A percentile compares a stretch with the other conserved stretches of the same genome.
phyloP scores from a whole-genome alignment of 192 early-diverging fungal genomes.

The Mortierella alpina region DNA sequence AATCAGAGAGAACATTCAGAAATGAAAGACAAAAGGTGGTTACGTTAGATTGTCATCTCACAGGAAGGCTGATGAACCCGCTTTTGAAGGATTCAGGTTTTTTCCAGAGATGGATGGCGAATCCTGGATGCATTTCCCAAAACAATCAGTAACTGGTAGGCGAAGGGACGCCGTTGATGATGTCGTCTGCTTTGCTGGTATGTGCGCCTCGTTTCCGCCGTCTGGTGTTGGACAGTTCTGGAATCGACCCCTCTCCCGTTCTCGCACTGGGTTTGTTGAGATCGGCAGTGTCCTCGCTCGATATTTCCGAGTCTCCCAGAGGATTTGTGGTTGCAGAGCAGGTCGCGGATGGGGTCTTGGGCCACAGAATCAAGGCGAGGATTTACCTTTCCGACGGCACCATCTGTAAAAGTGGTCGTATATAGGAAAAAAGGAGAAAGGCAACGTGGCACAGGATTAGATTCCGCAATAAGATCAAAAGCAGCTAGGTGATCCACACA shows the following conservation, averaged over 20 bases:
- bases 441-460: slow-evolving; percentile 2
- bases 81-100: neutral
- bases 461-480: neutral
- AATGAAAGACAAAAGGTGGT: neutral
- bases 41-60: neutral
- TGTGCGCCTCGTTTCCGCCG: too few species aligned
- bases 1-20: slow-evolving; percentile 8
- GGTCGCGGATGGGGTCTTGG: neutral
- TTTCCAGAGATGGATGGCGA: neutral
- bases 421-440: slow-evolving; percentile 2
- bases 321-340: neutral
- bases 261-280: too few species aligned
- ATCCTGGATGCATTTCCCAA: too few species aligned
- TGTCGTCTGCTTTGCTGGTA: too few species aligned
- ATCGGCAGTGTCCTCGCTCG: too few species aligned
- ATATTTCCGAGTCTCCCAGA: too few species aligned
- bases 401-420: slow-evolving; percentile 55
- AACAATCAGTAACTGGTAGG: too few species aligned
- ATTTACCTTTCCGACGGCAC: slow-evolving; percentile 78
- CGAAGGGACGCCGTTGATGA: too few species aligned
- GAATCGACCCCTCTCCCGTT: too few species aligned
- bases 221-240: too few species aligned
- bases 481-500: neutral
- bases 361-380: neutral
- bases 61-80: neutral